Percentiles rank a stretch among this genome's conserved stretches.
Conservation (phyloP, 306 rosid species). For the Cicer yamashitae region DNA sequence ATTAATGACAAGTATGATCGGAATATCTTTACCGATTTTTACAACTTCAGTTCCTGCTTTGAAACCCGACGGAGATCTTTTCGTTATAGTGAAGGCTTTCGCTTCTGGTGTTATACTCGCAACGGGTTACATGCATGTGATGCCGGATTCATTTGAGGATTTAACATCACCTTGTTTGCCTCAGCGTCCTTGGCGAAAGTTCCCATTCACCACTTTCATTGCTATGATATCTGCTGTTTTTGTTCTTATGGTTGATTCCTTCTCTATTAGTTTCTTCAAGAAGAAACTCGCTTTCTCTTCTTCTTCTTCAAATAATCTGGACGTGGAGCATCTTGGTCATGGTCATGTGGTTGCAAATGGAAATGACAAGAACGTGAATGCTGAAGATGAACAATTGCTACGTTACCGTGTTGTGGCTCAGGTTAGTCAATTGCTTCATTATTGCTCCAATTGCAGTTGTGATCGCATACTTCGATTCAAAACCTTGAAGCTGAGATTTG, state of each 20-base stretch:
- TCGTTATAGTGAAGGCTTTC: slow-evolving; percentile 62
- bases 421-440: slow-evolving; percentile 43
- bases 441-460: background rate
- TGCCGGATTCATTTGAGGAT: slow-evolving; percentile 61
- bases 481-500: no score
- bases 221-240: slow-evolving; percentile 68
- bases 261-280: slow-evolving; percentile 51
- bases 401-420: slow-evolving; percentile 66
- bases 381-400: slow-evolving; percentile 38
- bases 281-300: slow-evolving; percentile 30
- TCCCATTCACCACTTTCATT: slow-evolving; percentile 65
- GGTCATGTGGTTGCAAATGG: background rate
- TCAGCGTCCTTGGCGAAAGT: slow-evolving; percentile 57
- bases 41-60: slow-evolving; percentile 54
- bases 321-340: slow-evolving; percentile 2
- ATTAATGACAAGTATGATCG: slow-evolving; percentile 54
- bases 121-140: slow-evolving; percentile 78
- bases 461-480: no score
- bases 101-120: slow-evolving; percentile 77
- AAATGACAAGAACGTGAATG: background rate
- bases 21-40: slow-evolving; percentile 53
- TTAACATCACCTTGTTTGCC: slow-evolving; percentile 64
- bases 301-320: background rate
- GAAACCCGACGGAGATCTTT: slow-evolving; percentile 51
- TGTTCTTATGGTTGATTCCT: slow-evolving; percentile 68